phyloP scores from a whole-genome alignment of 768 basidiomycete genomes.

The Amanita rimosa region DNA sequence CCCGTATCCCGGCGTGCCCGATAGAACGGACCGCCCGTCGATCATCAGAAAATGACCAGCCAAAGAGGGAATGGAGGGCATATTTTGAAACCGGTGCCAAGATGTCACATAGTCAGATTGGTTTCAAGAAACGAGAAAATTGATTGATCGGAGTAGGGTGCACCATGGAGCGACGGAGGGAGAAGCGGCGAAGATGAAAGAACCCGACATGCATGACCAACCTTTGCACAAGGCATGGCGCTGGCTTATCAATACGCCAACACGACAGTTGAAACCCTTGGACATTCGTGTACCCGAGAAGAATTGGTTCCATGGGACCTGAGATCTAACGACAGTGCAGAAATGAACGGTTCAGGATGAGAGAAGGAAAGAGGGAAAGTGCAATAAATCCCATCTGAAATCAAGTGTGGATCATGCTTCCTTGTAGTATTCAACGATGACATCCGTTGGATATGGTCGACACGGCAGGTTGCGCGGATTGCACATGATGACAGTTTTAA shows the following conservation, averaged over 20 bases:
- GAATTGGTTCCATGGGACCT: conserved; percentile 11
- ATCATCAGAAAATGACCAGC: conserved; percentile 13
- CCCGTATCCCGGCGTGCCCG: conserved; percentile 2
- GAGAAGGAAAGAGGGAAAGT: conserved; percentile 13
- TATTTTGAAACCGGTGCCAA: conserved; percentile 14
- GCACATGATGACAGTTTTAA: conserved; percentile 15
- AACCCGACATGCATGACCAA: conserved; percentile 9
- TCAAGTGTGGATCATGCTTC: conserved; percentile 15
- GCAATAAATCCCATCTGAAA: conserved; percentile 15
- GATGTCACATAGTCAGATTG: conserved; percentile 13
- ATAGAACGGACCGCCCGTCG: conserved; percentile 7
- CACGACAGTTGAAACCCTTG: conserved; percentile 17
- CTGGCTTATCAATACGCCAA: conserved; percentile 13
- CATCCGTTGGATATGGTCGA: conserved; percentile 11
- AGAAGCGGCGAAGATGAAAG: conserved; percentile 13
- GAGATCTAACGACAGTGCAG: conserved; percentile 12
- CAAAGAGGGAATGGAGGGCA: conserved; percentile 9
- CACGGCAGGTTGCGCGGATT: conserved; percentile 21
- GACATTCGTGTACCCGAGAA: conserved; percentile 16
- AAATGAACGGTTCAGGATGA: conserved; percentile 14
- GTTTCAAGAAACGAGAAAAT: conserved; percentile 11
- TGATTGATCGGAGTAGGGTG: conserved; percentile 11
- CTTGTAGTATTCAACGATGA: conserved; percentile 14
- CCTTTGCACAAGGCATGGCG: conserved; percentile 9
- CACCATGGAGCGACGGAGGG: conserved; percentile 14